Percentiles rank a stretch among this genome's conserved stretches.
Conservation (phyloP, 2,329 filamentous ascomycete species). For the Phaeosphaeria sp. region DNA sequence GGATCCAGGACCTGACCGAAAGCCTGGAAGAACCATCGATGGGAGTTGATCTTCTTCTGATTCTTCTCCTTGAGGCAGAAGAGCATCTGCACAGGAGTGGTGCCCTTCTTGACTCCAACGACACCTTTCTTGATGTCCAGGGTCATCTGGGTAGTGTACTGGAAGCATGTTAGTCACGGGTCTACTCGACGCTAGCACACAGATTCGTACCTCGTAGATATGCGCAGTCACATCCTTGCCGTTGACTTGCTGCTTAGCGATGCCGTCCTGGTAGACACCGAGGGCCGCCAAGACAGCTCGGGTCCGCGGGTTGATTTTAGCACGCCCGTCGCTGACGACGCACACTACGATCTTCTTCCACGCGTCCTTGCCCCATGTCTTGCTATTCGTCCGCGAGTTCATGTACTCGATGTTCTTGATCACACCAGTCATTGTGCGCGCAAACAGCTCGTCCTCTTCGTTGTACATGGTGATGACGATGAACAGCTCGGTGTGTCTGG, state of each 20-base stretch:
- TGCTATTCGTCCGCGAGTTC: conserved; percentile 90
- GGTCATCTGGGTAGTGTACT: conserved; percentile 84
- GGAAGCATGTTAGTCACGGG: conserved; percentile 20
- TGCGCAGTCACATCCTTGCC: conserved; percentile 95
- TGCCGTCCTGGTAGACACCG: conserved; percentile 97
- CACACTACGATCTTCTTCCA: conserved; percentile 99
- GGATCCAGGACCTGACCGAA: conserved; percentile 92
- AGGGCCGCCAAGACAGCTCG: conserved; percentile 88
- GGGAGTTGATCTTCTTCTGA: conserved; percentile 99
- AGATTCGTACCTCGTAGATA: conserved; percentile 71
- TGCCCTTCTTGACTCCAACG: conserved; percentile 80
- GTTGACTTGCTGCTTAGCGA: conserved; percentile 98
- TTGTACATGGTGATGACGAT: conserved; percentile 99
- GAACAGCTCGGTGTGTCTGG: conserved; percentile 90
- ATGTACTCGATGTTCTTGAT: conserved; percentile 99
- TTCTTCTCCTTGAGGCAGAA: conserved; percentile 99
- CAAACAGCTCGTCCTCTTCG: conserved; percentile 95
- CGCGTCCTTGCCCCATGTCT: conserved; percentile 97
- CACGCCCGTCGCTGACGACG: conserved; percentile 94
- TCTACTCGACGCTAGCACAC: background rate
- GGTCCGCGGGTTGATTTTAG: conserved; percentile 93
- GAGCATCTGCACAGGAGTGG: conserved; percentile 91
- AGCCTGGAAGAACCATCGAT: conserved; percentile 98
- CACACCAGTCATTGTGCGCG: conserved; percentile 93
- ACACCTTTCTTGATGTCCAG: conserved; percentile 89